Evolutionary conservation across 2,329 filamentous ascomycete genomes (phyloP), one percentile per base, ranked within the genome.

Genomic region (Diaporthe caulivora): DNA sequence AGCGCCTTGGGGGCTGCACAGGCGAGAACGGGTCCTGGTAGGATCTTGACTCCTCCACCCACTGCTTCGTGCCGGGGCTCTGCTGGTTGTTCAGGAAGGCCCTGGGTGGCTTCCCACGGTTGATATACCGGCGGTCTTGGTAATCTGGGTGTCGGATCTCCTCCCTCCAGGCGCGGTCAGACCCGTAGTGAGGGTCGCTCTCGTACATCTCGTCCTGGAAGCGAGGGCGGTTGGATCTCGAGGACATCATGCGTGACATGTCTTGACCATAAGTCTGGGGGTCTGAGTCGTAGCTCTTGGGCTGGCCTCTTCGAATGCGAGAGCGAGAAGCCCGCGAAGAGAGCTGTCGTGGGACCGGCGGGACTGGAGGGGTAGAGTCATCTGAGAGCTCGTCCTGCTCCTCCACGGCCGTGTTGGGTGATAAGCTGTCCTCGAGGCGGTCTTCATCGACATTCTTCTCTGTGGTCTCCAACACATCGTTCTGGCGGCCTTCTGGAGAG

Each of bases 111-210:
- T 60, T 70, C 18, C 47, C 67, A 29, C 65, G 71, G 67, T n/a
- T 71, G 1, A 49, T 47, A 29, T 65, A 55, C 29, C 72, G 72
- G n/a, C 57, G 65, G 26, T 72, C 70, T 51, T 70, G 47, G 15
- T 62, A 64, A 62, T 73, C 72, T 18, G 67, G 67, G 10, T 73
- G 72, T 17, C 72, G 49, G 21, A 57, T 70, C 67, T 73, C 67
- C 51, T 73, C 72, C 67, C 72, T 71, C 72, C 67, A 73, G 40
- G 67, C 57, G 31, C 72, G 72, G 42, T 73, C 72, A 26, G 72
- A 65, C 15, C 72, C 72, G 55, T 70, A 71, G 31, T 68, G 42
- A 26, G 55, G 57, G 21, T 70, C 72, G 17, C 26, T 26, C 21
- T 73, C 67, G 15, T 47, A 65, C 49, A 54, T 54, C 11, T 64